Evolutionary conservation across 2,329 filamentous ascomycete species (phyloP), one percentile per base, ranked within the genome.

Genomic region (Fusarium annulatum): DNA sequence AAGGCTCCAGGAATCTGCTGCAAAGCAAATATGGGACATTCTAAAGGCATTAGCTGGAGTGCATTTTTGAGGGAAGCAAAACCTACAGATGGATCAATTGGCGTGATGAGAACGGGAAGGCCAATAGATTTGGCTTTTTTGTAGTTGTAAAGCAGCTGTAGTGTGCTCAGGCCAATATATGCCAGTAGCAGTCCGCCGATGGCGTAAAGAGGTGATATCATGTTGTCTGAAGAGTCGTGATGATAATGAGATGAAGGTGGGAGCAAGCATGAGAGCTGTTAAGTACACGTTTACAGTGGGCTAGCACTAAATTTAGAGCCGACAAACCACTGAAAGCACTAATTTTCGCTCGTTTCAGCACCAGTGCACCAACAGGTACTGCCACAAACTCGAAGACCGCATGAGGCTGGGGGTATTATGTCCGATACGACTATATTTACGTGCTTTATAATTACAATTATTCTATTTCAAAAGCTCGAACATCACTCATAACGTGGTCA

Each of bases 21-120:
- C 55, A 62, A 9, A 74, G 30, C 4, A 74, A 18, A 23, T 69
- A 74, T 6, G 68, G 72, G 11, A 74, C 71, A 21, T 74, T 74
- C 39, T 53, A 26, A 28, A 23, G 28, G 18, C 19, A 23, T 59
- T 30, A 59, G 42, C 23, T 11, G 15, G 7, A 12, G 15, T 2
- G 4, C 6, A n/a, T 21, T 30, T 23, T 15, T 30, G 14, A 21
- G 39, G 4, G 11, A 11, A 55, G 48, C 19, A 23, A 7, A 38
- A 19, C 64, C 28, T 52, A 67, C 64, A 7, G 69, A 69, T 23
- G 72, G 72, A 23, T 74, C 72, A n/a, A 74, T 46, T 10, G 68
- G 72, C 7, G 72, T 74, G 30, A 74, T 49, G 23, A 74, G 39
- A 2, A 74, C 68, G 1, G 72, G 72, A 16, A 74, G 71, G 2